Conservation (phyloP, 2,329 filamentous ascomycete species). For the Xylariaceae sp. region DNA sequence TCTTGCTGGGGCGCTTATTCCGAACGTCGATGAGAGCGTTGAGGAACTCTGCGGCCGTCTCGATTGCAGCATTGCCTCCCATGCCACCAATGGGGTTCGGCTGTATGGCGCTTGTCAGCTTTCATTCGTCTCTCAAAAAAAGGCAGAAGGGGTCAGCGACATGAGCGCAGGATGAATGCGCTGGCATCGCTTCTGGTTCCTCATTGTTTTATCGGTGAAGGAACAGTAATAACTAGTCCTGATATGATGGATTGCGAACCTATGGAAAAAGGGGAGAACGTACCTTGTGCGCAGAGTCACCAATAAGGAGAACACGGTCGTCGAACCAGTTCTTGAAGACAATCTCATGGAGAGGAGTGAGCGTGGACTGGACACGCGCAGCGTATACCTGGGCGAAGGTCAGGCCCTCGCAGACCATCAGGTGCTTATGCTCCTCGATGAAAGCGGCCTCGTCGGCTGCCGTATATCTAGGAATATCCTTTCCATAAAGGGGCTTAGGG, state of each 20-base stretch:
- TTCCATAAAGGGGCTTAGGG: slow-evolving; percentile 27
- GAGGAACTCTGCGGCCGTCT: slow-evolving; percentile 25
- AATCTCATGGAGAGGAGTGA: slow-evolving; percentile 34
- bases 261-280: neutral
- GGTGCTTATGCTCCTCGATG: slow-evolving; percentile 23
- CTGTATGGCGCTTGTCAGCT: slow-evolving; percentile 2
- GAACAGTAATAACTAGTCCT: no score
- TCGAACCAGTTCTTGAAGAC: slow-evolving; percentile 34
- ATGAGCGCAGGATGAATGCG: no score
- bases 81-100: slow-evolving; percentile 28
- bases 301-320: slow-evolving; percentile 29
- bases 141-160: no score
- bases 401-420: slow-evolving; percentile 23
- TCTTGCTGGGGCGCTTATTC: neutral
- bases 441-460: slow-evolving; percentile 31
- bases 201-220: no score
- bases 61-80: slow-evolving; percentile 29
- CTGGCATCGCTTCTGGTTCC: no score
- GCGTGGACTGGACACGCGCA: slow-evolving; percentile 24
- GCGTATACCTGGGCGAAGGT: slow-evolving; percentile 32
- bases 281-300: slow-evolving; percentile 35
- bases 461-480: slow-evolving; percentile 33
- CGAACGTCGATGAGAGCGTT: slow-evolving; percentile 20
- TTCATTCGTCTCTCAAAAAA: neutral
- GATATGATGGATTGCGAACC: no score